phyloP scores from a whole-genome alignment of 2,329 filamentous ascomycete genomes.

The Cadophora sp. region DNA sequence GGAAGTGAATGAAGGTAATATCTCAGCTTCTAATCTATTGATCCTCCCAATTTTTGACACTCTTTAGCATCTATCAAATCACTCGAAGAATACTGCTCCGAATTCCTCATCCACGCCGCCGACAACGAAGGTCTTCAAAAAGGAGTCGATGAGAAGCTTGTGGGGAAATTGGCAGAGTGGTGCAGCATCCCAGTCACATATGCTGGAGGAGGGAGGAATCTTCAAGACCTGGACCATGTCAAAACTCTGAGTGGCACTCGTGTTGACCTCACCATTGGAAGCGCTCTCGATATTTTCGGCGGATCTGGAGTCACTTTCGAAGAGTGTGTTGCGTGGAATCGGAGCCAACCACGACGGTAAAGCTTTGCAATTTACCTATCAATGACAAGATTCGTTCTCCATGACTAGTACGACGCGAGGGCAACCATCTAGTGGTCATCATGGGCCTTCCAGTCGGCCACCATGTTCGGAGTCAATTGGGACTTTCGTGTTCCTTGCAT shows the following conservation, averaged over 20 bases:
- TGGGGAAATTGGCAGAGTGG: constrained; percentile 79
- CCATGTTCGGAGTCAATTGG: not conserved
- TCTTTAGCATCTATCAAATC: constrained; percentile 75
- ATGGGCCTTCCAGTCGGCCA: not conserved
- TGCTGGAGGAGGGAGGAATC: constrained; percentile 85
- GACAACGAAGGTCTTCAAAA: constrained; percentile 94
- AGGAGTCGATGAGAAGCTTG: constrained; percentile 87
- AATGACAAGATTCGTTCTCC: not conserved
- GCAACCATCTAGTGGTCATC: not conserved
- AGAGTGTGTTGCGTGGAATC: constrained; percentile 91
- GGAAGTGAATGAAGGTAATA: constrained; percentile 83
- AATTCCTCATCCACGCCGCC: constrained; percentile 96
- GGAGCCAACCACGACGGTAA: constrained; percentile 46
- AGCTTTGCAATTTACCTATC: not conserved
- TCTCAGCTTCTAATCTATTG: not conserved
- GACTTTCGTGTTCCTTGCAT: not conserved
- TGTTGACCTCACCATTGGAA: constrained; percentile 94
- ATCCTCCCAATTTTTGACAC: constrained; percentile 22
- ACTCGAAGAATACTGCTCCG: constrained; percentile 90
- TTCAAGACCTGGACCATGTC: constrained; percentile 84
- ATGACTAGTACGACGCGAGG: not conserved
- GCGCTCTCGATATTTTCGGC: constrained; percentile 94
- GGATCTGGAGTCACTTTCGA: constrained; percentile 85
- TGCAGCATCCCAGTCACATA: constrained; percentile 94
- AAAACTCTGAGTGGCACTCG: constrained; percentile 78